Conservation (phyloP, 116 monocot species). For the Dioscorea cayenensis region DNA sequence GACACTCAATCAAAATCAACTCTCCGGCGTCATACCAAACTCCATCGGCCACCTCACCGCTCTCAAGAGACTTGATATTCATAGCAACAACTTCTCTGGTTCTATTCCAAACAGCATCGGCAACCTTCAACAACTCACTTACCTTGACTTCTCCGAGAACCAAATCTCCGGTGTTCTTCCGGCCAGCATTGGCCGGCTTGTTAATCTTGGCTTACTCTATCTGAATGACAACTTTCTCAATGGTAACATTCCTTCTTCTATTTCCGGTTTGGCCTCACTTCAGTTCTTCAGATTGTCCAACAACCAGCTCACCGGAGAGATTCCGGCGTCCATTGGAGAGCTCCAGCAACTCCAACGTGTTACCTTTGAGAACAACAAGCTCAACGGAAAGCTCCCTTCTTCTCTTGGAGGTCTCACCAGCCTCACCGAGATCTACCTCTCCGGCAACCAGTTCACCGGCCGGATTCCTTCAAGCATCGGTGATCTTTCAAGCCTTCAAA, state of each 20-base stretch:
- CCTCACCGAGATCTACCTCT: slow-evolving; percentile 9
- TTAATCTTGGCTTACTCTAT: slow-evolving; percentile 11
- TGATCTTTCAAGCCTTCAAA: slow-evolving; percentile 9
- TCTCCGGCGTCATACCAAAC: not conserved
- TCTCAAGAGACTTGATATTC: slow-evolving; percentile 3
- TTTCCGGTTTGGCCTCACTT: slow-evolving; percentile 17
- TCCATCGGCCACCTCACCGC: slow-evolving; percentile 1
- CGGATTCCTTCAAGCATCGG: slow-evolving; percentile 16
- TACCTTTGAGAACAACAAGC: slow-evolving; percentile 13
- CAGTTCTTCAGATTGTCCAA: slow-evolving; percentile 21
- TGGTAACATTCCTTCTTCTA: slow-evolving; percentile 19
- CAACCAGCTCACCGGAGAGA: slow-evolving; percentile 16
- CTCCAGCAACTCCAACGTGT: slow-evolving; percentile 13
- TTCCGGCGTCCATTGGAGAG: slow-evolving; percentile 17
- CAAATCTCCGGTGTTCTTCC: slow-evolving; percentile 21
- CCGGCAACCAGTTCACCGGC: slow-evolving; percentile 25
- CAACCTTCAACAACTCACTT: slow-evolving; percentile 10
- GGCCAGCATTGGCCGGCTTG: slow-evolving; percentile 20
- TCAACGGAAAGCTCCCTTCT: slow-evolving; percentile 21
- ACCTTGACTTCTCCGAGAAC: slow-evolving; percentile 34
- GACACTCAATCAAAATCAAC: not conserved
- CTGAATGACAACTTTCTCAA: slow-evolving; percentile 16
- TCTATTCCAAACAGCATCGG: slow-evolving; percentile 6
- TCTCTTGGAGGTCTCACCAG: slow-evolving; percentile 8
- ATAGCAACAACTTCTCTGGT: not conserved